Evolutionary conservation across 768 basidiomycete species (phyloP), one percentile per base, ranked within the genome.

Genomic region (Podaxis sp.): DNA sequence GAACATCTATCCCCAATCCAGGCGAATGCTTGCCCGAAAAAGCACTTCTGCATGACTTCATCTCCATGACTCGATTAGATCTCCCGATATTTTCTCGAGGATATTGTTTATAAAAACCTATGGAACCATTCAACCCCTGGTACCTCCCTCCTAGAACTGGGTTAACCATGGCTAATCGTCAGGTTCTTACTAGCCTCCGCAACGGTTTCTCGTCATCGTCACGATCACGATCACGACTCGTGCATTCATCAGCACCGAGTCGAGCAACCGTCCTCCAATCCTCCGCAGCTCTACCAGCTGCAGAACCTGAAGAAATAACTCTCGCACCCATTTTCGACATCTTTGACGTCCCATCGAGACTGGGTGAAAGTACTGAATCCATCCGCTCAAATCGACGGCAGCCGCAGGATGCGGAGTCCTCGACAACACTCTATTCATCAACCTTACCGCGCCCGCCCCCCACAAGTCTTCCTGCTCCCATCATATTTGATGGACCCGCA

Each of bases 401-500:
- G 50, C 41, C 65, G 33, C 46, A 19, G 19, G 41, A 56, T 17
- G 29, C 61, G 50, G 55, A 50, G 19, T 11, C 54, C 46, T 33
- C 58, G 50, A 17, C 64, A 54, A 61, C 63, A 50, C 49, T 61
- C 64, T 59, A 63, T 38, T 53, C 63, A 54, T 60, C 60, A 9
- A 46, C 43, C 19, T 50, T 59, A 55, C 67, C 72, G 13, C 63
- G 65, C 51, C 69, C 74, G 13, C 57, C 68, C 47, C 76, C 75
- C 19, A 38, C 71, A 13, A 67, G 76, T 1, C 75, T 83, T 33
- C 81, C 82, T 43, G 69, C 79, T 53, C 79, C 82, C 7, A 68
- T 79, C 60, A 65, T 78, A 17, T 82, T 82, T 61, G 83, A 83
- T 57, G 83, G 83, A 2, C 83, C 83, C 4, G 80, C 82, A 11